These are phyloP conservation scores for Stentor coeruleus DNA, from an alignment of 73 alveolate genomes.

Conservation along the genomic window DNA sequence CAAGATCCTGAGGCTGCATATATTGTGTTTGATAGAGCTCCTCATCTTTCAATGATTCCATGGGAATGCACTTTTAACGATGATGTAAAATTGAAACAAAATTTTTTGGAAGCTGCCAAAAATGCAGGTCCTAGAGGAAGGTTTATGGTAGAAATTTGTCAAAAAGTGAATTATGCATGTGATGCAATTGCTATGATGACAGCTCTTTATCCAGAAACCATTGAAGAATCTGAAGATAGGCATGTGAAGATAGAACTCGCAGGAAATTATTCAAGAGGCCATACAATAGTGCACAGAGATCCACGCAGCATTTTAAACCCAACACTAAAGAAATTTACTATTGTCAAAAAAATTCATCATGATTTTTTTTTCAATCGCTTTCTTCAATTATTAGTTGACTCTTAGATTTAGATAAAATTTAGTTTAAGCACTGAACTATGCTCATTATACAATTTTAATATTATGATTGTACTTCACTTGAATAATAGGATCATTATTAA, in stretches of 20 bases:
- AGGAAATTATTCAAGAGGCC: neutral
- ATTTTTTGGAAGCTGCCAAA: neutral
- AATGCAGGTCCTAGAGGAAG: neutral
- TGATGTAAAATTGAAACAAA: neutral
- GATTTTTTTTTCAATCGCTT: no score
- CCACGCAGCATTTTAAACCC: neutral
- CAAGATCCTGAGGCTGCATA: slow-evolving; percentile 77
- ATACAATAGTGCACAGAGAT: neutral
- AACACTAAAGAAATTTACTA: no score
- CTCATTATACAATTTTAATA: no score
- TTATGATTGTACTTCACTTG: no score
- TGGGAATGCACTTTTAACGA: slow-evolving; percentile 30
- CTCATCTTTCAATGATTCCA: slow-evolving; percentile 27
- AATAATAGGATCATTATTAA: no score
- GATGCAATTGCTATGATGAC: neutral
- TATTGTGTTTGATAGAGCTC: slow-evolving; percentile 32
- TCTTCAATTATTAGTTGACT: no score
- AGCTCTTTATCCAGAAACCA: neutral
- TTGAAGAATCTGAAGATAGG: neutral
- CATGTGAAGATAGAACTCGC: neutral
- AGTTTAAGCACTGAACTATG: no score
- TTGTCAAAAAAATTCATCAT: no score
- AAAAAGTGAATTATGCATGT: neutral
- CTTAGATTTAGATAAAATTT: no score
- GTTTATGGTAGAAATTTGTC: neutral